Conservation (phyloP, 2,329 filamentous ascomycete species). For the Aspergillus sp. region DNA sequence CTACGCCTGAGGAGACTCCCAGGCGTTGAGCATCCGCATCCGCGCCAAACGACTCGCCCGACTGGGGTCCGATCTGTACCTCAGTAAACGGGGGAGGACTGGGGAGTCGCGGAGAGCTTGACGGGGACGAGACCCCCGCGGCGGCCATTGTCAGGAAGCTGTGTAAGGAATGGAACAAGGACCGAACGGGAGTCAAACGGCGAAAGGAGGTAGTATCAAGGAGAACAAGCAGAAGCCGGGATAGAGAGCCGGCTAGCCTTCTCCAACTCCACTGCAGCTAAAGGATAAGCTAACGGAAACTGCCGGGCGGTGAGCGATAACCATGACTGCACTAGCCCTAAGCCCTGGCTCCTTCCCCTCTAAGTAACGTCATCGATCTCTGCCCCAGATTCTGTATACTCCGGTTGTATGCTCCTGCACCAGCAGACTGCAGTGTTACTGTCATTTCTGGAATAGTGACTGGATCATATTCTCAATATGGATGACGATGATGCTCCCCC, state of each 20-base stretch:
- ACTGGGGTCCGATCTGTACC: slow-evolving; percentile 82
- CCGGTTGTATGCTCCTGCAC: background rate
- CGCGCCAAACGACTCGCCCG: slow-evolving; percentile 61
- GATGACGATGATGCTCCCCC: slow-evolving; percentile 48
- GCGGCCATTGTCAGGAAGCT: slow-evolving; percentile 41
- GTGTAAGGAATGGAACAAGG: background rate
- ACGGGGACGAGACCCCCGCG: slow-evolving; percentile 49
- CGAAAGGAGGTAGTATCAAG: background rate
- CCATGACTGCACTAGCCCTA: slow-evolving; percentile 34
- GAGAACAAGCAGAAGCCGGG: slow-evolving; percentile 2
- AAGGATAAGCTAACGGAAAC: slow-evolving; percentile 18
- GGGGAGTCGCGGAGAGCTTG: slow-evolving; percentile 86
- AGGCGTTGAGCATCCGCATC: slow-evolving; percentile 52
- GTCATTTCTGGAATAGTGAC: background rate
- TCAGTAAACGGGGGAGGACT: slow-evolving; percentile 94
- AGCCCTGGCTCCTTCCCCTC: slow-evolving; percentile 29
- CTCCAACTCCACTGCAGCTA: slow-evolving; percentile 10
- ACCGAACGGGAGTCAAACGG: background rate
- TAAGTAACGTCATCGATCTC: slow-evolving; percentile 22
- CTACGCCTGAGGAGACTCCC: slow-evolving; percentile 58
- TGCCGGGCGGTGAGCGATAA: slow-evolving; percentile 12
- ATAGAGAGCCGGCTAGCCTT: slow-evolving; percentile 8
- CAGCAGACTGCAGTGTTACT: background rate
- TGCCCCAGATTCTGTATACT: slow-evolving; percentile 10
- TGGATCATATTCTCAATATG: slow-evolving; percentile 11